Conservation (phyloP, 2,329 filamentous ascomycete genomes). For the Fusarium subtropicale region DNA sequence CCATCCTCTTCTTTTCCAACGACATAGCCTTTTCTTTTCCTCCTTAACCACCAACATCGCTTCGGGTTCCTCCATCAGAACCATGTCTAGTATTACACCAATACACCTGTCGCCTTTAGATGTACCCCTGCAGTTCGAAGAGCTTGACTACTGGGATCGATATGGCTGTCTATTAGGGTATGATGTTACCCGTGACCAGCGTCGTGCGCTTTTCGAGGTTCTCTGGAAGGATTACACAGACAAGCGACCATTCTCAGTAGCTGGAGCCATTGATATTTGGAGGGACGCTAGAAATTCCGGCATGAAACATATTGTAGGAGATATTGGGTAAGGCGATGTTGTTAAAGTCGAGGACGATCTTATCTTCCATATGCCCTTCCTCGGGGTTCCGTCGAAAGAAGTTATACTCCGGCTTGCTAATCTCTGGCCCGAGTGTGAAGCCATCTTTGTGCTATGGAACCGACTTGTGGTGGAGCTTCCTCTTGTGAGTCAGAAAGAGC, state of each 20-base stretch:
- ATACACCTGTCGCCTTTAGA: too few relatives aligned
- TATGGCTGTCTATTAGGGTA: too few relatives aligned
- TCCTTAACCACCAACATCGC: too few relatives aligned
- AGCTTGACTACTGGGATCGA: too few relatives aligned
- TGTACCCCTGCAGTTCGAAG: too few relatives aligned
- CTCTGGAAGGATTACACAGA: neutral
- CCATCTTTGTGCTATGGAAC: neutral
- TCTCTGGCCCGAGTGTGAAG: neutral
- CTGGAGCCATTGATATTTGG: neutral
- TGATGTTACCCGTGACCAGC: neutral
- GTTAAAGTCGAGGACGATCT: neutral
- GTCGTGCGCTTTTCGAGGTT: neutral
- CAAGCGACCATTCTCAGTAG: neutral
- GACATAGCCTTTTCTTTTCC: neutral
- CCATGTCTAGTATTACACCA: too few relatives aligned
- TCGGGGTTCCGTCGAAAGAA: accelerated
- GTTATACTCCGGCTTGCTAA: neutral
- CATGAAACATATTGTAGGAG: too few relatives aligned
- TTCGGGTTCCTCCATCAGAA: too few relatives aligned
- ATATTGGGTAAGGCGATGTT: neutral
- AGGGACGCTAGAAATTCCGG: neutral
- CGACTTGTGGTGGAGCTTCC: neutral
- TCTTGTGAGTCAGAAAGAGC: neutral
- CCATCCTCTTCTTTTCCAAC: neutral
- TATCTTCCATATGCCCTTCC: neutral